Evolutionary conservation across 331 rosid species (phyloP), one percentile per base, ranked within the genome.

Genomic region (Rosa hybrid): DNA sequence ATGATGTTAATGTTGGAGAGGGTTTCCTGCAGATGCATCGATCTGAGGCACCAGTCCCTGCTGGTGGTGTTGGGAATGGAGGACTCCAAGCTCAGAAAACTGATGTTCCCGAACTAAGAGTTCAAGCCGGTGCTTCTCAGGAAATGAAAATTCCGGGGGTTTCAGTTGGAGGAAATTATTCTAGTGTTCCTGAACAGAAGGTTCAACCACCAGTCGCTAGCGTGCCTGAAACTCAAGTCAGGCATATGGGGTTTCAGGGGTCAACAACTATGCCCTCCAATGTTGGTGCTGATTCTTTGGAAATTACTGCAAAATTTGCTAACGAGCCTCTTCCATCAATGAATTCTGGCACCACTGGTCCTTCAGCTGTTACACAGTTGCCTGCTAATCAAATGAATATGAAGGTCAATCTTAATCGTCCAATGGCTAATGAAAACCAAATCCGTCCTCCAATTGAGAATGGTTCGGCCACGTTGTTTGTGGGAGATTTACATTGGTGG

Each of bases 401-500:
- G 49, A 82, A 65, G 68, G 60, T 76, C 59, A 76, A 70, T 72
- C 70, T 80, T 50, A 79, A 72, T 60, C 86, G 81, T 77, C 80
- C 81, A 10, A 67, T 60, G 62, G 71, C 80, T 12, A 83, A 77
- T 82, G 89, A 86, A 56, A 82, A 77, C 80, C 89, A 82, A 77
- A 80, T 86, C 49, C 72, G 82, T 10, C 82, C 87, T n/a, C 80
- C 82, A 11, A 38, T 74, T 38, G 87, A 86, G 72, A 80, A 83
- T 64, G 87, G 85, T 77, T 72, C 84, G 10, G 62, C 85, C 69
- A 74, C 41, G 65, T 74, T 89, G 73, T 89, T 89, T 79, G 92
- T 89, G 65, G 92, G 92, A 39, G 92, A 89, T 39, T 78, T 89
- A 21, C 90, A 89, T 81, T 89, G 92, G 92, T 89, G 92, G 92